phyloP scores from a whole-genome alignment of 176 grass and related monocot species.

The Zoysia japonica region DNA sequence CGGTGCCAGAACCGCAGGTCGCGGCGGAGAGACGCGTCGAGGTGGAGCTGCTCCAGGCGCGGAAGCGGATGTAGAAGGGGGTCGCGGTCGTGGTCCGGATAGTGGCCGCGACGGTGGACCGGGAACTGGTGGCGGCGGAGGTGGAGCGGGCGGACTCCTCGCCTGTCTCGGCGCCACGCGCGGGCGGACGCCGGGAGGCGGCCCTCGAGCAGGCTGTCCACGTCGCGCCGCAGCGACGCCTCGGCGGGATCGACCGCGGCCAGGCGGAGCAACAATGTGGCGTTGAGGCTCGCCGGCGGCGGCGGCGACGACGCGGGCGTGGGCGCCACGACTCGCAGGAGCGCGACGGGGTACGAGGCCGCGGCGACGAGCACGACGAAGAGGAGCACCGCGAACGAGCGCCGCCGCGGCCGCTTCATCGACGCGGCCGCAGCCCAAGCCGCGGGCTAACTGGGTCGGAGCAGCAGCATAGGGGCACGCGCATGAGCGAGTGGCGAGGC shows the following conservation, averaged over 20 bases:
- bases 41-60: conserved; percentile 36
- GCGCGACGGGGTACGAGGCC: conserved; percentile 33
- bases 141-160: conserved; percentile 38
- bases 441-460: conserved; percentile 34
- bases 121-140: conserved; percentile 46
- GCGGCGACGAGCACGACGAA: conserved; percentile 49
- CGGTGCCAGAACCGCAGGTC: conserved; percentile 67
- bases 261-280: conserved; percentile 63
- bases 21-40: conserved; percentile 54
- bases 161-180: conserved; percentile 50
- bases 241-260: conserved; percentile 58
- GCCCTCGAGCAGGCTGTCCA: conserved; percentile 71
- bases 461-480: conserved; percentile 34
- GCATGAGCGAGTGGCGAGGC: conserved; percentile 5
- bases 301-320: background rate
- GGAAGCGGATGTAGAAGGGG: conserved; percentile 48
- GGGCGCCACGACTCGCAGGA: conserved; percentile 23
- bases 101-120: conserved; percentile 45
- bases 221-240: conserved; percentile 52
- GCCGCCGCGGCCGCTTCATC: conserved; percentile 59
- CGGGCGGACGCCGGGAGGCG: conserved; percentile 49
- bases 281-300: conserved; percentile 42
- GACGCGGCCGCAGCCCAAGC: conserved; percentile 12
- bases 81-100: conserved; percentile 40
- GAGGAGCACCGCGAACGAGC: conserved; percentile 54